Conservation (phyloP, 805 yeast species). For the Pichia heedii region DNA sequence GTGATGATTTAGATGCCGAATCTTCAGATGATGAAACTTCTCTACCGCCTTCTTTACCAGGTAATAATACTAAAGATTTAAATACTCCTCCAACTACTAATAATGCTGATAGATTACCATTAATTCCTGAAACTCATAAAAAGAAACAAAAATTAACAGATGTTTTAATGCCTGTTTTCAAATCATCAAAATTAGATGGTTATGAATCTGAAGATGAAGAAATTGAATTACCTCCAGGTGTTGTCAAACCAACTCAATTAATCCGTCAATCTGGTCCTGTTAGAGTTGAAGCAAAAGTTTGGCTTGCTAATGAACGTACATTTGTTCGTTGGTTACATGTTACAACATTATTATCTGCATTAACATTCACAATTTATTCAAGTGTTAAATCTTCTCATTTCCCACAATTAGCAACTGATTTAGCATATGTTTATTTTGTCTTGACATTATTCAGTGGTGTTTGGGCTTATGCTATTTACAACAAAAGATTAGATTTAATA, state of each 20-base stretch:
- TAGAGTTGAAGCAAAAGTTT: conserved; percentile 93
- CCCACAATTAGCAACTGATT: conserved; percentile 49
- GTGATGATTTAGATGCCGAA: conserved; percentile 35
- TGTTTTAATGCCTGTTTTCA: conserved; percentile 25
- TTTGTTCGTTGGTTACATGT: conserved; percentile 93
- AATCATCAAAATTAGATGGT: conserved; percentile 27
- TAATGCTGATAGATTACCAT: conserved; percentile 5
- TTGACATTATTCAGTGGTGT: conserved; percentile 74
- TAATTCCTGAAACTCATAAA: conserved; percentile 3
- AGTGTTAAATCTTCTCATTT: conserved; percentile 63
- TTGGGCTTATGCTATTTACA: conserved; percentile 83
- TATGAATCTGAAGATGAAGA: conserved; percentile 82
- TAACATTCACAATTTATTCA: conserved; percentile 73
- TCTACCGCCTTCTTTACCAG: conserved; percentile 21
- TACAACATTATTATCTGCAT: conserved; percentile 70
- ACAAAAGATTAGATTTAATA: conserved; percentile 62
- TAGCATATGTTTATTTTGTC: conserved; percentile 75
- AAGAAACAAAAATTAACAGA: conserved; percentile 16
- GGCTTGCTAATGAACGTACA: conserved; percentile 98
- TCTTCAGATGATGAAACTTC: conserved; percentile 48
- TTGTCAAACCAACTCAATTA: conserved; percentile 66
- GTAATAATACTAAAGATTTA: background rate
- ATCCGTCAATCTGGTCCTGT: conserved; percentile 86
- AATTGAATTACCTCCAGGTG: conserved; percentile 81
- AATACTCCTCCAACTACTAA: conserved; percentile 1